A percentile compares a stretch with the other conserved stretches of the same genome.
phyloP scores from a whole-genome alignment of 169 alveolate species.

The Cryptosporidium sp. region DNA sequence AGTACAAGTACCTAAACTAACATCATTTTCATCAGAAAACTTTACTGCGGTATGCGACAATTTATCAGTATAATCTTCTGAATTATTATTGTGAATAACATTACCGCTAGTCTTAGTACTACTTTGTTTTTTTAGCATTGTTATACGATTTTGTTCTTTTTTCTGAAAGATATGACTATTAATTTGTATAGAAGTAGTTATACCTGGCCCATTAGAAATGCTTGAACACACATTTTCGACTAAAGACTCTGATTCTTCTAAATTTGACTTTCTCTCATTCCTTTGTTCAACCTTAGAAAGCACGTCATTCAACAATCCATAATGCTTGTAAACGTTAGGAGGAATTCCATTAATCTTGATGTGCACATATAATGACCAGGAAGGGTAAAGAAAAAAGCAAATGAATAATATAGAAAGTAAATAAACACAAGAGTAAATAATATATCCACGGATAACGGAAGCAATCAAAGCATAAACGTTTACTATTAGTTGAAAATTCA shows the following conservation, averaged over 20 bases:
- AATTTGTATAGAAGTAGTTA: neutral
- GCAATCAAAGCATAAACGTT: conserved; percentile 36
- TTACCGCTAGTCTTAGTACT: neutral
- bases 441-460: conserved; percentile 59
- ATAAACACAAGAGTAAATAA: conserved; percentile 25
- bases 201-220: conserved; percentile 12
- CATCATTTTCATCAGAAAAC: conserved; percentile 16
- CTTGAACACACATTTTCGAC: conserved; percentile 8
- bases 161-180: neutral
- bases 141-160: conserved; percentile 5
- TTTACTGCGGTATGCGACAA: neutral
- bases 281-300: neutral
- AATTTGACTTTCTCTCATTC: conserved; percentile 14
- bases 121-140: conserved; percentile 20
- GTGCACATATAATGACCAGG: conserved; percentile 68
- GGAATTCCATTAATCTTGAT: conserved; percentile 37
- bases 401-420: neutral
- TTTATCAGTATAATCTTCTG: neutral
- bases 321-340: conserved; percentile 17
- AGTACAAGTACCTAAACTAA: neutral
- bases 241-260: conserved; percentile 23
- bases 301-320: conserved; percentile 38
- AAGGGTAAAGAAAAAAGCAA: conserved; percentile 31
- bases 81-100: neutral
- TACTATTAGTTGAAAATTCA: conserved; percentile 23